phyloP scores from a whole-genome alignment of 2,329 filamentous ascomycete genomes.

The Aspergillus aculeatinus region DNA sequence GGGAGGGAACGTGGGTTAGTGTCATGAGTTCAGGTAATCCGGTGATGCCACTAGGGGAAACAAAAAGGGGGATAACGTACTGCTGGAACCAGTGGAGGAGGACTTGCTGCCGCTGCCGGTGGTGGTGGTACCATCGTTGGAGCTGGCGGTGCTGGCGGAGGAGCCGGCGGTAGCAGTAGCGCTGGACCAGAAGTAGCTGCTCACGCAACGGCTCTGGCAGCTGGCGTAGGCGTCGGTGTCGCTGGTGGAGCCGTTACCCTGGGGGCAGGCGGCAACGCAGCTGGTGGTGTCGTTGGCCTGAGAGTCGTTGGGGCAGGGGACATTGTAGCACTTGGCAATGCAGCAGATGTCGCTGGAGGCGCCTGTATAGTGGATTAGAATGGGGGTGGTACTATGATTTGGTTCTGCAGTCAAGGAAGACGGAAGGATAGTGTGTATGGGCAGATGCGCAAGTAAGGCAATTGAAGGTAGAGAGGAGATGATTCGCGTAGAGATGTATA shows the following conservation, averaged over 20 bases:
- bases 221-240: conserved; percentile 48
- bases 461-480: not conserved
- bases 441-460: not conserved
- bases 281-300: conserved; percentile 53
- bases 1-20: conserved; percentile 1
- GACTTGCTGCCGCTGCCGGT: conserved; percentile 14
- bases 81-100: conserved; percentile 15
- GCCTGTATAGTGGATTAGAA: conserved; percentile 33
- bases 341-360: conserved; percentile 49
- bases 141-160: conserved; percentile 24
- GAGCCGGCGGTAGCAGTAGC: conserved; percentile 20
- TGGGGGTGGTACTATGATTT: not conserved
- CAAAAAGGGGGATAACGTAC: conserved; percentile 7
- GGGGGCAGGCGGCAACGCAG: conserved; percentile 54
- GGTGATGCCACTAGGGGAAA: not conserved
- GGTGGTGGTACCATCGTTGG: conserved; percentile 15
- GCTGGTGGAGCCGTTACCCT: conserved; percentile 50
- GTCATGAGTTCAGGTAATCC: not conserved
- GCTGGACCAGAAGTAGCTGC: conserved; percentile 47
- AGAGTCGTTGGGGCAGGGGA: conserved; percentile 52
- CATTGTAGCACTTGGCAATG: conserved; percentile 51
- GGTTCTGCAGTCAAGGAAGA: no score
- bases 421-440: not conserved
- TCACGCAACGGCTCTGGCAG: conserved; percentile 52
- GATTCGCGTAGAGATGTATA: not conserved